Base-by-base conservation (phyloP, 2,329 filamentous ascomycete genomes). In the Fusarium torulosum region DNA sequence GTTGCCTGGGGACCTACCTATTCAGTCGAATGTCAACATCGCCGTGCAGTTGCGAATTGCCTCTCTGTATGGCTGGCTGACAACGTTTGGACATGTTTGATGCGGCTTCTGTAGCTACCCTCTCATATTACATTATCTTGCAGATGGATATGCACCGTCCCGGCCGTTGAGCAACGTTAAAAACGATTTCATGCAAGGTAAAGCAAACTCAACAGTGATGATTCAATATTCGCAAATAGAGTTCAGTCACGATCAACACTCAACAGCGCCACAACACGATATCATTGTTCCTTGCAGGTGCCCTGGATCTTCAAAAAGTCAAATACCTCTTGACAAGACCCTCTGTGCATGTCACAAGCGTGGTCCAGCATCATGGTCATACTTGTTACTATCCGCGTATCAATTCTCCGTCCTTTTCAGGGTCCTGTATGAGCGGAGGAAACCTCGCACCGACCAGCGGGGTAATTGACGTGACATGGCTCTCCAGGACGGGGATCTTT, bases 361-460 rank as follows among this genome's bases (percentile, higher is more conserved):
- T 41, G 25, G 20, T 37, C 33, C 43, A 21, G 51, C 31, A 29
- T 46, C 13, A 41, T 49, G 31, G 46, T 54, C 47, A 58, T 64
- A 66, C 66, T 66, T 40, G 37, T 50, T 45, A 52, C 41, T 43
- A 29, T 63, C 41, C 61, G 52, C 43, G 53, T 42, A 52, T 38
- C 49, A 46, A 50, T 37, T 63, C 42, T 37, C 35, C 35, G 27
- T 63, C 42, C 31, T 63, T 63, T 63, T 50, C 57, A 67, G 66
- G 66, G 66, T 69, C 66, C 42, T 54, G 42, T 49, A 41, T 44
- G 42, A 61, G 54, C 63, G 31, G 40, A 62, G 51, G 50, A 57
- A 61, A 51, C 52, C 58, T 55, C 35, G 66, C 66, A 69, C 66
- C 62, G 44, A 50, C 61, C 66, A 59, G 65, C 66, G 66, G 66